Evolutionary conservation across 306 rosid genomes (phyloP).

Genomic region (Sindora glabra): DNA sequence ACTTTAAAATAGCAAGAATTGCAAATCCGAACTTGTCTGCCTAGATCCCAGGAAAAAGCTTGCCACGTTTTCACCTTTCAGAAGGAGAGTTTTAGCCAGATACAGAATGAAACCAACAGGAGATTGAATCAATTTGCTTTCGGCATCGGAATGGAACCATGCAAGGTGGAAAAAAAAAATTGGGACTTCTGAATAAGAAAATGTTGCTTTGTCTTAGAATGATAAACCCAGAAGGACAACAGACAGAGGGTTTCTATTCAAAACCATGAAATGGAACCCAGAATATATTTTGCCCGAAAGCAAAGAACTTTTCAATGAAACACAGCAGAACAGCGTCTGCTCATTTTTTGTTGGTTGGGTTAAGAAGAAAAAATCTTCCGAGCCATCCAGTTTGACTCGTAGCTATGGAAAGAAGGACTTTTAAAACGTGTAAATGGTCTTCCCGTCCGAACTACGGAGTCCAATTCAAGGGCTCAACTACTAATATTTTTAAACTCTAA

Average conservation of each 20-base stretch:
- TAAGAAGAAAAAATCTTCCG: conserved; percentile 7
- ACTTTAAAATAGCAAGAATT: not conserved
- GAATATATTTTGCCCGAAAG: conserved; percentile 7
- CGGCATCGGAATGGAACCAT: not conserved
- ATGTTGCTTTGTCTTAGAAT: not conserved
- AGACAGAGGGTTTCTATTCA: not conserved
- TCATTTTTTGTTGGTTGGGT: not conserved
- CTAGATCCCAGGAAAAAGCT: not conserved
- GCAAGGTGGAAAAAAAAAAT: not conserved
- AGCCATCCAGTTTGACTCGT: conserved; percentile 38
- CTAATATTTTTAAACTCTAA: not conserved
- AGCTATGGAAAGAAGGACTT: conserved; percentile 24
- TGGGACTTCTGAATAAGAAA: not conserved
- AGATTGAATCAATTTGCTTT: not conserved
- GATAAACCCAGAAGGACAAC: conserved; percentile 5
- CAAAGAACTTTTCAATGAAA: conserved; percentile 8
- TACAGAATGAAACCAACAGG: not conserved
- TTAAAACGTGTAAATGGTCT: conserved; percentile 24
- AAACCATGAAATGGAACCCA: not conserved
- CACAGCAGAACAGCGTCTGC: not conserved
- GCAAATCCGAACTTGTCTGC: not conserved
- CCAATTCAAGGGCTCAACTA: not conserved
- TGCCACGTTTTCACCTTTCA: too few species aligned
- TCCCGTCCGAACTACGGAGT: not conserved
- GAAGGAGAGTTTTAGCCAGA: not conserved